Evolutionary conservation across 2,329 filamentous ascomycete species (phyloP), one percentile per base, ranked within the genome.

Genomic region (Colletotrichum agaves): DNA sequence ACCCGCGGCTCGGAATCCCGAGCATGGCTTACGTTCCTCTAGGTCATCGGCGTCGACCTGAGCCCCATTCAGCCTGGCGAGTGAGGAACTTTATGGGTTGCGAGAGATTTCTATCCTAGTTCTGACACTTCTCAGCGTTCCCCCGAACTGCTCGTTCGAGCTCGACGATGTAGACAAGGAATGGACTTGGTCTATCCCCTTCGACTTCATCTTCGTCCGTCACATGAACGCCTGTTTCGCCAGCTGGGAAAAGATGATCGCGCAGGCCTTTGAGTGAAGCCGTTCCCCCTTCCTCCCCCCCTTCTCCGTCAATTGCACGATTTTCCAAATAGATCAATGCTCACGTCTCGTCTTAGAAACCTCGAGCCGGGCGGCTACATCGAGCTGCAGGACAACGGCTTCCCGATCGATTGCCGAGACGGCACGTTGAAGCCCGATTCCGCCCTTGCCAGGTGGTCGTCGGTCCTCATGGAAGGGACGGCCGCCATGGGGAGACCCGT

Each of bases 81-180:
- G 66, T 69, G 12, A 39, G 66, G 41, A 27, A 27, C 27, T 7
- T 27, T 12, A 5, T 13, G 17, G 13, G n/a, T 74, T 7, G 72
- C 74, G 46, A n/a, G 27, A 27, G 8, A 8, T 10, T 17, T 39
- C 19, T 31, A 5, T 13, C n/a, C n/a, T n/a, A 53, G 1, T 67
- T 69, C 43, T 72, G 77, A 69, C n/a, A 11, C 59, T 63, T 23
- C n/a, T 6, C 27, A 74, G 72, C 57, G 79, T 82, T 4, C 82
- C 83, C 1, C 77, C 80, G 0, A 85, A 85, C 62, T 76, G 82
- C 47, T 72, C 71, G 5, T 85, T 85, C 68, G 78, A 81, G 50
- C 72, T 81, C 62, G 78, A 81, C 63, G 78, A 80, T 62, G 62
- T 73, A 1, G 77, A 78, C 21, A 71, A 74, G 44, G 70, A 73